Conservation (phyloP, 768 basidiomycete species). For the Russula sp. region DNA sequence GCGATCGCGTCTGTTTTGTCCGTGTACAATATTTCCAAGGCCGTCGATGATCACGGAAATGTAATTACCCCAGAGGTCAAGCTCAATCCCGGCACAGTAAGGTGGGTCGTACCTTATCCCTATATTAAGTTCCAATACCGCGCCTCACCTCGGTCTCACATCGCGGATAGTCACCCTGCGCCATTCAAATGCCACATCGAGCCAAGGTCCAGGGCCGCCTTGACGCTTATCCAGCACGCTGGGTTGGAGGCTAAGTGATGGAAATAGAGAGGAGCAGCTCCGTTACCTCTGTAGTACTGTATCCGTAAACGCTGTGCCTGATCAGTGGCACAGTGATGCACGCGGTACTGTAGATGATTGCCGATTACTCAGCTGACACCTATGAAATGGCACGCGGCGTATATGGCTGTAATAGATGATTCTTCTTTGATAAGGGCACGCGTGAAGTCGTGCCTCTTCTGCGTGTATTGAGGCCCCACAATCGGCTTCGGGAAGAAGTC, state of each 20-base stretch:
- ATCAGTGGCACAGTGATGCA: too few relatives aligned
- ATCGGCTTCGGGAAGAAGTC: too few relatives aligned
- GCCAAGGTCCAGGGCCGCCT: constrained; percentile 16
- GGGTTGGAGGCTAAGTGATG: constrained; percentile 2
- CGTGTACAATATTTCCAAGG: constrained; percentile 19
- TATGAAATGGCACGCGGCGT: too few relatives aligned
- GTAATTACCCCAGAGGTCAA: constrained; percentile 20
- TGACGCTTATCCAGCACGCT: constrained; percentile 19
- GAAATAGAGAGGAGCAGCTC: too few relatives aligned
- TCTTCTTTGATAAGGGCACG: too few relatives aligned
- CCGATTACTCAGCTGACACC: too few relatives aligned
- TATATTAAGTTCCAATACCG: not conserved
- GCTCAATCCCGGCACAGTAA: constrained; percentile 6
- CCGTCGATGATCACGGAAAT: constrained; percentile 12
- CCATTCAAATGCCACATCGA: constrained; percentile 19
- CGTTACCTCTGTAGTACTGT: too few relatives aligned
- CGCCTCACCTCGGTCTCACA: not conserved
- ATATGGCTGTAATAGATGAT: too few relatives aligned
- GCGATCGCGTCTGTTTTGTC: constrained; percentile 21
- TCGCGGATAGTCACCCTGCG: constrained; percentile 8
- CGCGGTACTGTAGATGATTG: too few relatives aligned
- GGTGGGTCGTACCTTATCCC: not conserved
- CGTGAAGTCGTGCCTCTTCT: too few relatives aligned
- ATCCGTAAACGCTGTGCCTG: too few relatives aligned
- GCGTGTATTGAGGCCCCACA: too few relatives aligned